Conservation (phyloP, 257 asterid species). For the Solanum bulbocastanum region DNA sequence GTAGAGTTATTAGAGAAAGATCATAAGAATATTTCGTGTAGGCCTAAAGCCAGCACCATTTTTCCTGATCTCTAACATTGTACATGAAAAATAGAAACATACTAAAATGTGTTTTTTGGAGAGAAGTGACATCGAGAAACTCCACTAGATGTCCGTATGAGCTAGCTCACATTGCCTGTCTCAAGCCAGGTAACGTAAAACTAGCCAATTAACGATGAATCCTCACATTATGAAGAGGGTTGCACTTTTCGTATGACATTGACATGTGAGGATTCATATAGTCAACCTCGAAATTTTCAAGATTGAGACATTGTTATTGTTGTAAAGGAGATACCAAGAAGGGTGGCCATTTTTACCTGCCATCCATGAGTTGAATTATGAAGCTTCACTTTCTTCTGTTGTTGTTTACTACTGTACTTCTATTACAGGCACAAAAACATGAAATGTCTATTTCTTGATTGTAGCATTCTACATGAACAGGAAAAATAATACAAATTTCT, state of each 20-base stretch:
- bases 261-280: not conserved
- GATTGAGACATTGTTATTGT: not conserved
- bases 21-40: not conserved
- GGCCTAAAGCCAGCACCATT: conserved; percentile 4
- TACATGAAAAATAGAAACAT: not conserved
- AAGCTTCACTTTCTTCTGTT: not conserved
- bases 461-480: not conserved
- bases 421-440: not conserved
- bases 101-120: not conserved
- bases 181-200: not conserved
- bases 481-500: not conserved
- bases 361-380: not conserved
- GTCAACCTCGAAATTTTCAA: not conserved
- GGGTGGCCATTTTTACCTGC: not conserved
- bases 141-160: not conserved
- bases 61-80: not conserved
- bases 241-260: too few relatives aligned
- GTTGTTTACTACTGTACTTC: not conserved
- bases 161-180: not conserved
- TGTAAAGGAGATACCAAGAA: not conserved
- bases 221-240: not conserved
- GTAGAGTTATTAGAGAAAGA: not conserved
- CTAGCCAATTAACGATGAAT: not conserved
- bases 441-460: not conserved
- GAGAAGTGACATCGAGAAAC: not conserved